Conservation (phyloP, 768 basidiomycete species). For the Daedaleopsis sinensis region DNA sequence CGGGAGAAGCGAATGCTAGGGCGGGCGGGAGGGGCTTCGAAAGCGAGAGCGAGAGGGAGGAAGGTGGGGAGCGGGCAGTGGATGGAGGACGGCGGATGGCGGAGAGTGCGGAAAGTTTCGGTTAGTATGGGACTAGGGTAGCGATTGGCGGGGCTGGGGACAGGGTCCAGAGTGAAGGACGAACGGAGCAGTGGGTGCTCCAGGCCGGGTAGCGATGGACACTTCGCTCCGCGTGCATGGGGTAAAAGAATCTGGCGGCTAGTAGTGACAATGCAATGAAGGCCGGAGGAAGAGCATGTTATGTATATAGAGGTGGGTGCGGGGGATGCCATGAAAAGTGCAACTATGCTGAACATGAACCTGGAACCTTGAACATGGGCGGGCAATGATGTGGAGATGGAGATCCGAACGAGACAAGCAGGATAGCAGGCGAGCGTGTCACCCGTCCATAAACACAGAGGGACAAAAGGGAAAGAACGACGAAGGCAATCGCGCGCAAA, state of each 20-base stretch:
- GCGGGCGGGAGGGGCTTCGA: background rate
- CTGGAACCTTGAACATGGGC: background rate
- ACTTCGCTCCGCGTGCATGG: background rate
- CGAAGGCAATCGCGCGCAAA: background rate
- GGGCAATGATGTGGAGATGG: background rate
- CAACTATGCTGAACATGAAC: background rate
- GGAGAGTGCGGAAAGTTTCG: too few species aligned
- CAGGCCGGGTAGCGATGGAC: background rate
- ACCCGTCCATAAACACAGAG: background rate
- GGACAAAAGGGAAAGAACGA: background rate
- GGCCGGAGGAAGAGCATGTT: conserved; percentile 5
- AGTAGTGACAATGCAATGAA: conserved; percentile 11
- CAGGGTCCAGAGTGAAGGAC: too few species aligned
- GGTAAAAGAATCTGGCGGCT: conserved; percentile 2
- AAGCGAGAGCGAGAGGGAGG: background rate
- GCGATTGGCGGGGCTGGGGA: too few species aligned
- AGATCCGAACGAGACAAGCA: background rate
- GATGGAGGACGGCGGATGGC: too few species aligned
- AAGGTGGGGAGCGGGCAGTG: background rate
- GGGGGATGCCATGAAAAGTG: background rate
- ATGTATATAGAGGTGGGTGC: conserved; percentile 4
- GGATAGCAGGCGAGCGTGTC: background rate
- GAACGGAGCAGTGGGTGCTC: background rate
- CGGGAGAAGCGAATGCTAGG: too few species aligned
- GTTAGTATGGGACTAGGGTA: too few species aligned